These are phyloP conservation scores for Colletotrichum tropicicola DNA, from an alignment of 2,329 filamentous ascomycete genomes.

Conservation along the genomic window DNA sequence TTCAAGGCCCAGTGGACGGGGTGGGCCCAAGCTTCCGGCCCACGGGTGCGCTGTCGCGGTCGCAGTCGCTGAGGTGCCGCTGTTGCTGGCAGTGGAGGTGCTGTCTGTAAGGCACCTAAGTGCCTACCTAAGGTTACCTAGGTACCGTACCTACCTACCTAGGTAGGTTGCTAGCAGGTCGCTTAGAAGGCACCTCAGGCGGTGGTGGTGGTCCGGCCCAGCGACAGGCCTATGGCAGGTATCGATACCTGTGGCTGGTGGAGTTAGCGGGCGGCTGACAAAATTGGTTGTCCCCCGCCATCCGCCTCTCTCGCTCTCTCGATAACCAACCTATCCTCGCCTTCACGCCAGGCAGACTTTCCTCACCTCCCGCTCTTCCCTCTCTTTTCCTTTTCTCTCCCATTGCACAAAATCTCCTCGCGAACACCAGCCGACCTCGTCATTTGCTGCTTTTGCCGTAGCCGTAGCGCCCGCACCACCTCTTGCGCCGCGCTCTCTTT, in stretches of 20 bases:
- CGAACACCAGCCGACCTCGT: neutral
- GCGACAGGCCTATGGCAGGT: slow-evolving; percentile 19
- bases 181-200: neutral
- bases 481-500: slow-evolving; percentile 31
- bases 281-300: slow-evolving; percentile 34
- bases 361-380: slow-evolving; percentile 10
- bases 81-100: neutral
- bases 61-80: neutral
- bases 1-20: slow-evolving; percentile 16
- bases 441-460: neutral
- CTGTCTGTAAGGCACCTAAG: too few relatives aligned
- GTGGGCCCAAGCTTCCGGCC: slow-evolving; percentile 15
- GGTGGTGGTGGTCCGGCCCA: neutral
- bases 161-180: neutral
- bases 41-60: neutral
- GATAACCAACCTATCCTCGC: slow-evolving; percentile 28
- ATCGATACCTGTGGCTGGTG: slow-evolving; percentile 32
- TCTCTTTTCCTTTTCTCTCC: slow-evolving; percentile 8
- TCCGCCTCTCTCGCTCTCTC: slow-evolving; percentile 30
- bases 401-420: slow-evolving; percentile 8
- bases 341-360: slow-evolving; percentile 27
- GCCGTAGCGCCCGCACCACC: neutral
- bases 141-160: neutral
- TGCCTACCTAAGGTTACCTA: neutral
- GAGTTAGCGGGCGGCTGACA: slow-evolving; percentile 33